Evolutionary conservation across 192 early-diverging fungal genomes (phyloP).

Genomic region (Thoreauomyces humboldtii): DNA sequence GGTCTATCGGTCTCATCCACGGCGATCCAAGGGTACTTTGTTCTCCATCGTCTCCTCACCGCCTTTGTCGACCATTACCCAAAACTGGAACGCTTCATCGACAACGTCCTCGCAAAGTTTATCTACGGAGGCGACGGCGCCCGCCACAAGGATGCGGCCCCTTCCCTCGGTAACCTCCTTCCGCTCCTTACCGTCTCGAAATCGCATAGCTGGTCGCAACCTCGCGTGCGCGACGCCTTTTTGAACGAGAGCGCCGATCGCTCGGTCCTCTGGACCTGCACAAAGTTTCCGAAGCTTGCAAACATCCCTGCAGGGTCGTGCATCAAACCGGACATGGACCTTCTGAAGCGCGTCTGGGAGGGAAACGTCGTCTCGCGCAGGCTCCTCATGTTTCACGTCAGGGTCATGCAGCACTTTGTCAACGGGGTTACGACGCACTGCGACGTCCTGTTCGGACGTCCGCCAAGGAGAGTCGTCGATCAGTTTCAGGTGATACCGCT

Average conservation of each 20-base stretch:
- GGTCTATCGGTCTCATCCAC: conserved; percentile 26
- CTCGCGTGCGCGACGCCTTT: conserved; percentile 13
- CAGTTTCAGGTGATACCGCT: conserved; percentile 18
- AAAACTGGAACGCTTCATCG: conserved; percentile 13
- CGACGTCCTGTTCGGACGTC: conserved; percentile 28
- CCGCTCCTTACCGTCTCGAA: conserved; percentile 27
- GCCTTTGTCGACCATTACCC: conserved; percentile 34
- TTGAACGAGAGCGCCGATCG: conserved; percentile 22
- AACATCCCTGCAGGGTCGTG: background rate
- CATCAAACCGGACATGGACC: conserved; percentile 12
- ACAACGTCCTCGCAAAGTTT: conserved; percentile 16
- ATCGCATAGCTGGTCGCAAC: background rate
- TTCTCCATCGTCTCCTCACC: conserved; percentile 33
- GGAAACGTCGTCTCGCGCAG: conserved; percentile 1
- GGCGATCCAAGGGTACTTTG: conserved; percentile 30
- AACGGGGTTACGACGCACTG: background rate
- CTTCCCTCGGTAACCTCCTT: conserved; percentile 35
- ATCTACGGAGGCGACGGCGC: background rate
- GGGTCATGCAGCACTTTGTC: background rate
- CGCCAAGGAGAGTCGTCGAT: conserved; percentile 21
- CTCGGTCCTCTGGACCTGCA: conserved; percentile 26
- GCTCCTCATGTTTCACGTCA: conserved; percentile 12
- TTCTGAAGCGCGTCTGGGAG: conserved; percentile 9
- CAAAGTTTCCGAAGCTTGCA: conserved; percentile 19
- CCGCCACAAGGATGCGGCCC: conserved; percentile 20